Conservation (phyloP, 2,329 filamentous ascomycete genomes). For the Exophiala dermatitidis region DNA sequence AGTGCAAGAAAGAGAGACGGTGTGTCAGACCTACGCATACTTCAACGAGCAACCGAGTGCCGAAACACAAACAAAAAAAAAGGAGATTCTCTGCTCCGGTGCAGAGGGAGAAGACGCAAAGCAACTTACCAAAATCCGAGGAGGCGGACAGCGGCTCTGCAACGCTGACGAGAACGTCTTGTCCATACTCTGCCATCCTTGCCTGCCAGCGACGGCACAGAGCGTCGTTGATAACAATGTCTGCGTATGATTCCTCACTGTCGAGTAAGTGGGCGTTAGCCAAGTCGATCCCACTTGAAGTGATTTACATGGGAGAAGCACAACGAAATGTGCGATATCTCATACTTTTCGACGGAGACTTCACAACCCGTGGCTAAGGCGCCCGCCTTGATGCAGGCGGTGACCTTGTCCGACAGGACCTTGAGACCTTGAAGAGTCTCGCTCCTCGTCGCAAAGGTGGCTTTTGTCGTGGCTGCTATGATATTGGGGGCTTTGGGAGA, state of each 20-base stretch:
- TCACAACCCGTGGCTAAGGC: slow-evolving; percentile 34
- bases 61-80: too few species aligned
- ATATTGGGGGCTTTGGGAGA: slow-evolving; percentile 51
- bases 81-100: too few species aligned
- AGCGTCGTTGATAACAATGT: slow-evolving; percentile 2
- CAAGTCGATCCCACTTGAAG: neutral
- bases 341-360: slow-evolving; percentile 25
- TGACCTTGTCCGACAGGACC: slow-evolving; percentile 28
- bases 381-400: slow-evolving; percentile 34
- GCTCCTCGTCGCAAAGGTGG: slow-evolving; percentile 42
- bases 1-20: too few species aligned
- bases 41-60: too few species aligned
- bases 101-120: neutral
- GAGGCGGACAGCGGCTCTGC: neutral
- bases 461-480: slow-evolving; percentile 47
- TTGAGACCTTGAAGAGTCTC: slow-evolving; percentile 38
- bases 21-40: too few species aligned
- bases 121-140: neutral
- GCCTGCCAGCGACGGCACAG: neutral
- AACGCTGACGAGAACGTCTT: neutral
- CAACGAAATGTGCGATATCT: neutral
- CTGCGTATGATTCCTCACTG: slow-evolving; percentile 2
- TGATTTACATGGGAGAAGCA: neutral
- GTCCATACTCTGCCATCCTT: neutral
- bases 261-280: slow-evolving; percentile 12